These are phyloP conservation scores for Pterulicium gracile DNA, from an alignment of 1,284 basidiomycete species.

Conservation along the genomic window DNA sequence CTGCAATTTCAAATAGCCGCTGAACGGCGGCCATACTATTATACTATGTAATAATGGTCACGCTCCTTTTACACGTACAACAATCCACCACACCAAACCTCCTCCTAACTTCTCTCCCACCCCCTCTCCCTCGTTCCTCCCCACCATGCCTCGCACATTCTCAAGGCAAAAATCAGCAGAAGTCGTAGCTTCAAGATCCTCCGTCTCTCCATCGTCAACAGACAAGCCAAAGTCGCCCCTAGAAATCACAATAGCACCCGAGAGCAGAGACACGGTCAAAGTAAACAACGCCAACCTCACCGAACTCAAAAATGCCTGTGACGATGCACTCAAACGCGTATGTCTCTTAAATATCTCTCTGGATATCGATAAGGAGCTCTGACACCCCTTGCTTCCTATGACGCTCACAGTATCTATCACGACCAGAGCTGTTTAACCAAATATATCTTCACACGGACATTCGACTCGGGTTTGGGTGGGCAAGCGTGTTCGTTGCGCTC, in stretches of 20 bases:
- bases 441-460: slow-evolving; percentile 81
- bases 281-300: slow-evolving; percentile 75
- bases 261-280: slow-evolving; percentile 57
- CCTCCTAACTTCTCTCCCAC: too few relatives aligned
- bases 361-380: slow-evolving; percentile 7
- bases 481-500: slow-evolving; percentile 68
- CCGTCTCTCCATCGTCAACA: slow-evolving; percentile 23
- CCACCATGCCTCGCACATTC: not conserved
- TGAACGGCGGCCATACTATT: too few relatives aligned
- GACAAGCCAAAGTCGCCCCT: slow-evolving; percentile 43
- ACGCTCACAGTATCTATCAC: slow-evolving; percentile 55
- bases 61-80: too few relatives aligned
- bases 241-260: slow-evolving; percentile 30
- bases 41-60: not conserved
- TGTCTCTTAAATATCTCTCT: slow-evolving; percentile 20
- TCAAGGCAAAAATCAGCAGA: not conserved
- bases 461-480: slow-evolving; percentile 75
- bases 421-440: slow-evolving; percentile 75
- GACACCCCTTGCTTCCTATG: not conserved
- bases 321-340: slow-evolving; percentile 85
- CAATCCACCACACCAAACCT: too few relatives aligned
- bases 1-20: too few relatives aligned
- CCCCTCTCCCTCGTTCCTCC: not conserved
- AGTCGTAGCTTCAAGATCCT: not conserved
- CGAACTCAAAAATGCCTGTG: slow-evolving; percentile 85